Base-by-base conservation (phyloP, 352 stramenopile species). In the Pythium sp. region DNA sequence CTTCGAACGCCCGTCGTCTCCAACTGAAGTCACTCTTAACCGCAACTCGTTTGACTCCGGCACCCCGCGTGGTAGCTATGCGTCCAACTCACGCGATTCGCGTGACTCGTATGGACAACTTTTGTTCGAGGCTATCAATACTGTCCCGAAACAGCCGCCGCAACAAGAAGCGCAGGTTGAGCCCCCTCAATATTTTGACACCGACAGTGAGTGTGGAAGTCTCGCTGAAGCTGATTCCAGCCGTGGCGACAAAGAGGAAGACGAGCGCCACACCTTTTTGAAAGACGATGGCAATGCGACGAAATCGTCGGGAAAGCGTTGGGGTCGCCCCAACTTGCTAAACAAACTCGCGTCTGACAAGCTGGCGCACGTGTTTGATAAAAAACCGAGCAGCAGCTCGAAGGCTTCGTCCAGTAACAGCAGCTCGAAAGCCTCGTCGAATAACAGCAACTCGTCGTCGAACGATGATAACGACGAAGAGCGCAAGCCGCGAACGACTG, bases 21-120 rank as follows among this genome's bases (percentile, higher is more conserved):
- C 61, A 18, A 26, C 15, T 18, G 57, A 58, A 12, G 12, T 55
- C 9, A 65, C 60, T 4, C 63, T 63, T 28, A 59, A 64, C 24
- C 67, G 67, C 47, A 51, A 63, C 38, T 68, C 67, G 28, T 72
- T 72, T 24, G 67, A 72, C 26, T 72, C 67, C 2, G 67, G 67
- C n/a, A 72, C 67, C 0, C 67, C 67, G 24, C 67, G 62, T 3
- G 53, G 47, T 12, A 72, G 67, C 46, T 64, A 47, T 26, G 26
- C 24, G 24, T 68, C 61, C 12, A 60, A 49, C 38, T 2, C 54
- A 11, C 43, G 55, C 24, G 60, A 72, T 4, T 68, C 67, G 28
- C 43, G 67, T 9, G 55, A 72, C 6, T 68, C 67, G 53, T 65
- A 63, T 12, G 51, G 58, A 7, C 58, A 71, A 20, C 51, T 67